A percentile compares a stretch with the other conserved stretches of the same genome.
Evolutionary conservation across 2,329 filamentous ascomycete species (phyloP).

Genomic region (Monilinia vaccinii-corymbosi): DNA sequence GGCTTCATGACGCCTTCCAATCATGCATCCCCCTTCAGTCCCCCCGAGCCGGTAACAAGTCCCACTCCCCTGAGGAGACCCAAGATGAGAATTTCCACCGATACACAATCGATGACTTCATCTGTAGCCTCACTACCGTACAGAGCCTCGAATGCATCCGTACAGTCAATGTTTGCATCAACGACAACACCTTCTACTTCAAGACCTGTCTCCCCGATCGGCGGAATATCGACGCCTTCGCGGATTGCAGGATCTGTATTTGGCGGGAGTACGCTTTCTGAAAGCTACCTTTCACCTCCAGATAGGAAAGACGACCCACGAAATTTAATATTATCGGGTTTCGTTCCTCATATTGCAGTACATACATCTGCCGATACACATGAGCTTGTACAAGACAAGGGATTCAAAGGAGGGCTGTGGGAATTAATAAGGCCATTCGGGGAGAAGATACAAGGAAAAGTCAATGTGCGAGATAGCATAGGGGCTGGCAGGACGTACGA

Average conservation of each 20-base stretch:
- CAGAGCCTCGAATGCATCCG: conserved; percentile 45
- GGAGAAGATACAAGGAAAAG: conserved; percentile 76
- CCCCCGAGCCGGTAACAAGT: conserved; percentile 35
- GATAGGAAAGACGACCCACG: conserved; percentile 39
- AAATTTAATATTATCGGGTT: conserved; percentile 68
- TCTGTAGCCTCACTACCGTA: conserved; percentile 43
- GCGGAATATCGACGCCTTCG: conserved; percentile 45
- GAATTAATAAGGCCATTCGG: conserved; percentile 86
- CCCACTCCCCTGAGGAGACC: conserved; percentile 48
- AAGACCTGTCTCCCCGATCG: conserved; percentile 57
- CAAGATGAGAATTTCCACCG: conserved; percentile 46
- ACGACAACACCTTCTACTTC: conserved; percentile 60
- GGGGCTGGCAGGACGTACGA: conserved; percentile 77
- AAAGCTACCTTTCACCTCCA: conserved; percentile 23
- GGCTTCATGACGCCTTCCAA: conserved; percentile 59
- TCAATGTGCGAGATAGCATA: conserved; percentile 83
- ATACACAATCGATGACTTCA: conserved; percentile 41
- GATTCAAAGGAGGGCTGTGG: conserved; percentile 71
- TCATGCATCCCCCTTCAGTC: conserved; percentile 60
- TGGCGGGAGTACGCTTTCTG: conserved; percentile 32
- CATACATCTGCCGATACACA: conserved; percentile 84
- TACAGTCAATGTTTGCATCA: conserved; percentile 55
- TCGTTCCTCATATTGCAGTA: conserved; percentile 81
- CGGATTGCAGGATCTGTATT: conserved; percentile 50
- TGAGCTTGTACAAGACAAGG: conserved; percentile 70